These are phyloP conservation scores for Favolaschia claudopus DNA, from an alignment of 768 basidiomycete genomes.

Conservation along the genomic window DNA sequence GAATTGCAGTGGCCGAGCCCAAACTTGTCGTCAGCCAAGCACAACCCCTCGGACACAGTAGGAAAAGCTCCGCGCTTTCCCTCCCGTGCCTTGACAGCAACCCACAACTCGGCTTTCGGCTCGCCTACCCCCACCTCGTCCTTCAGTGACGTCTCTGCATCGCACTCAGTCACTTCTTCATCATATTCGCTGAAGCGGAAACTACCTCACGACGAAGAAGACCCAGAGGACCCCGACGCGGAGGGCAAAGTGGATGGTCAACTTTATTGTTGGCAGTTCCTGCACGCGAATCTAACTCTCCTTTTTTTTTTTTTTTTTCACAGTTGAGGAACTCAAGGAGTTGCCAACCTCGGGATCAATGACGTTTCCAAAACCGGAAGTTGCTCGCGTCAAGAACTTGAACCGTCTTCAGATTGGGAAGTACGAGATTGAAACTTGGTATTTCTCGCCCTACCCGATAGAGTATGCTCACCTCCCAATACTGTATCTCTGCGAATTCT, in stretches of 20 bases:
- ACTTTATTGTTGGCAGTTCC: slow-evolving; percentile 58
- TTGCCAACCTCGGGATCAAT: slow-evolving; percentile 97
- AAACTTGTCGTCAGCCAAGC: slow-evolving; percentile 68
- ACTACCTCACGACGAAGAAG: slow-evolving; percentile 68
- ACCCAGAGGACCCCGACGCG: slow-evolving; percentile 66
- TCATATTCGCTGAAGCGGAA: slow-evolving; percentile 75
- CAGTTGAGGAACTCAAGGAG: slow-evolving; percentile 98
- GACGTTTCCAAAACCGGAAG: slow-evolving; percentile 98
- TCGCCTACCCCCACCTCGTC: slow-evolving; percentile 68
- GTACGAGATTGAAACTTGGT: slow-evolving; percentile 99
- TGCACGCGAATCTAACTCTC: slow-evolving; percentile 51
- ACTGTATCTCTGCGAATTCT: slow-evolving; percentile 98
- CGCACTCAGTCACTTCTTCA: slow-evolving; percentile 64
- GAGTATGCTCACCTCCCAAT: slow-evolving; percentile 96
- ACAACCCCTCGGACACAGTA: slow-evolving; percentile 60
- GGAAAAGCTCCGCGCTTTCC: slow-evolving; percentile 68
- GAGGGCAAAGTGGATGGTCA: slow-evolving; percentile 80
- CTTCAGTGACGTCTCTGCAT: slow-evolving; percentile 50
- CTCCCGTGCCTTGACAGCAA: slow-evolving; percentile 67
- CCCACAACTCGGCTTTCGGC: slow-evolving; percentile 64
- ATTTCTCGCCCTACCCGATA: slow-evolving; percentile 98
- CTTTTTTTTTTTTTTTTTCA: slow-evolving; percentile 79
- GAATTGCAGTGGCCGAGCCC: slow-evolving; percentile 98
- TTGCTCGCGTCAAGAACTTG: slow-evolving; percentile 97
- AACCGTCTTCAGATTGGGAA: slow-evolving; percentile 95